phyloP scores from a whole-genome alignment of 2,329 filamentous ascomycete genomes.

The Ciborinia camelliae region DNA sequence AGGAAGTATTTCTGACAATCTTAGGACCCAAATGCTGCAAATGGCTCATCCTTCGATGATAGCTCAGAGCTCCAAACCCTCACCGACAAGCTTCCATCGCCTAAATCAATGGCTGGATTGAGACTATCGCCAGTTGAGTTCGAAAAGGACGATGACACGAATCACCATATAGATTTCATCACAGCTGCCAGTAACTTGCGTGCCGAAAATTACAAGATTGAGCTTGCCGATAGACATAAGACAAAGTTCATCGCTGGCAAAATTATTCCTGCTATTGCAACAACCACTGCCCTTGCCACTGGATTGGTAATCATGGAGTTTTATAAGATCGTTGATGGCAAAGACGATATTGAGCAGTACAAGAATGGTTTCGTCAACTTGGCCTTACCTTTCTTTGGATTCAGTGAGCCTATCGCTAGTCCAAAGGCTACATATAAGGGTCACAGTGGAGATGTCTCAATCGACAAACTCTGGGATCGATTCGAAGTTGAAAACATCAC shows the following conservation, averaged over 20 bases:
- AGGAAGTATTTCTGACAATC: slow-evolving; percentile 31
- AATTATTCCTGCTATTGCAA: slow-evolving; percentile 98
- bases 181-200: slow-evolving; percentile 94
- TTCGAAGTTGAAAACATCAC: slow-evolving; percentile 89
- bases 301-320: slow-evolving; percentile 89
- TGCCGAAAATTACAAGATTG: slow-evolving; percentile 97
- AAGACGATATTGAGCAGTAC: slow-evolving; percentile 96
- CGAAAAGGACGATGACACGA: slow-evolving; percentile 97
- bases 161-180: slow-evolving; percentile 99
- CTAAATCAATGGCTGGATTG: slow-evolving; percentile 80
- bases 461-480: slow-evolving; percentile 98
- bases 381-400: slow-evolving; percentile 94
- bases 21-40: slow-evolving; percentile 69
- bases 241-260: slow-evolving; percentile 99
- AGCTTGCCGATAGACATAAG: slow-evolving; percentile 88
- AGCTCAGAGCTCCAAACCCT: slow-evolving; percentile 72
- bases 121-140: slow-evolving; percentile 91
- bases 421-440: slow-evolving; percentile 89
- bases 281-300: slow-evolving; percentile 92
- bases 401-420: slow-evolving; percentile 92
- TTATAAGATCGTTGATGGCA: slow-evolving; percentile 95
- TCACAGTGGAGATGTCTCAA: slow-evolving; percentile 70
- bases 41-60: slow-evolving; percentile 59
- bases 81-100: slow-evolving; percentile 67
- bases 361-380: slow-evolving; percentile 99